These are phyloP conservation scores for Neonectria hederae DNA, from an alignment of 2,329 filamentous ascomycete species.

Conservation along the genomic window DNA sequence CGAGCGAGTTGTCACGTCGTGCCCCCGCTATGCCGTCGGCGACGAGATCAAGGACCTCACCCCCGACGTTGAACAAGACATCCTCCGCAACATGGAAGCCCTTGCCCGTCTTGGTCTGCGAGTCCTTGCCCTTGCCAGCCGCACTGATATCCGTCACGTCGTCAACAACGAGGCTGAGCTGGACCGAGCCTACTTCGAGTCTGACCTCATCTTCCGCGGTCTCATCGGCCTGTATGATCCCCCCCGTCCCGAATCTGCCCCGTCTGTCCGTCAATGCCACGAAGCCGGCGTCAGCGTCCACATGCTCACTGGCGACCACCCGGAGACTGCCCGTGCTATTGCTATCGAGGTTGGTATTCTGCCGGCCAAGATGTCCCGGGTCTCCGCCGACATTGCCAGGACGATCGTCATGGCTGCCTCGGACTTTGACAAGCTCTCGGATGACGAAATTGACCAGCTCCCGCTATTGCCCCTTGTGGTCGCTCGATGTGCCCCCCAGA, in stretches of 20 bases:
- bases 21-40: conserved; percentile 60
- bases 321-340: conserved; percentile 71
- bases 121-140: conserved; percentile 72
- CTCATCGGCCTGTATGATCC: conserved; percentile 79
- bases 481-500: conserved; percentile 74
- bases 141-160: conserved; percentile 51
- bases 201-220: conserved; percentile 71
- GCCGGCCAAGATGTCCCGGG: conserved; percentile 57
- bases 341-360: conserved; percentile 72
- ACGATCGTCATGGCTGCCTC: conserved; percentile 73
- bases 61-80: conserved; percentile 62
- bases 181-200: conserved; percentile 66
- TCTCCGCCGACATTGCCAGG: conserved; percentile 64
- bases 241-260: conserved; percentile 72
- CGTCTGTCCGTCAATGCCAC: conserved; percentile 66
- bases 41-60: conserved; percentile 58
- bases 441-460: conserved; percentile 70
- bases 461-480: conserved; percentile 73
- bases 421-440: conserved; percentile 73
- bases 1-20: conserved; percentile 73
- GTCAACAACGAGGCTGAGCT: conserved; percentile 52
- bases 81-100: conserved; percentile 74
- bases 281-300: conserved; percentile 71
- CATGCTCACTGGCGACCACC: conserved; percentile 77
- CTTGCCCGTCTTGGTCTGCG: conserved; percentile 73